Evolutionary conservation across 306 rosid genomes (phyloP).

Genomic region (Cucumis melo): DNA sequence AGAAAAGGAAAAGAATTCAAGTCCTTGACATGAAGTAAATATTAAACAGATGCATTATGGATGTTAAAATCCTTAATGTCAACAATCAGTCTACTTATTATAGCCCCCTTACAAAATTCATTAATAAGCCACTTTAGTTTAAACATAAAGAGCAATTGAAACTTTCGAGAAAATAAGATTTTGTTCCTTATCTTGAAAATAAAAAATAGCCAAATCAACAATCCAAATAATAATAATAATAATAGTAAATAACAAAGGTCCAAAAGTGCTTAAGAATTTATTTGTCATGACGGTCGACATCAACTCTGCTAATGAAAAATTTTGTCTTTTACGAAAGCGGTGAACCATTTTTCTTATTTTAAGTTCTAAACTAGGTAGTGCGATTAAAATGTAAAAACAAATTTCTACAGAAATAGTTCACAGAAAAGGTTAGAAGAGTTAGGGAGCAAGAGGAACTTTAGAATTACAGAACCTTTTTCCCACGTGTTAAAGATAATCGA

Average conservation of each 20-base stretch:
- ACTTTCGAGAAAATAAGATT: background rate
- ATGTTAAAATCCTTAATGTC: background rate
- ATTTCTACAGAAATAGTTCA: background rate
- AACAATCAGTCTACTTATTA: background rate
- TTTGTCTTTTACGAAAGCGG: background rate
- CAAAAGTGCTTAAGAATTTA: background rate
- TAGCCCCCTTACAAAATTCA: background rate
- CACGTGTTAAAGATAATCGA: slow-evolving; percentile 68
- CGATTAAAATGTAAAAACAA: background rate
- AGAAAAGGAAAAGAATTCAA: background rate
- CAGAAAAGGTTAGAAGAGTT: background rate
- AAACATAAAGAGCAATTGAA: background rate
- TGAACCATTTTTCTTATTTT: background rate
- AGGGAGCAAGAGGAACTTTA: background rate
- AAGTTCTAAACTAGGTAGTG: background rate
- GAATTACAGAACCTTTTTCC: slow-evolving; percentile 42
- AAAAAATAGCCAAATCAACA: background rate
- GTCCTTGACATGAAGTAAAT: background rate
- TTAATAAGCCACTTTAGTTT: background rate
- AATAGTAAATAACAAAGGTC: too few relatives aligned
- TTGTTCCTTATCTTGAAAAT: background rate
- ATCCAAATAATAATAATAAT: too few relatives aligned
- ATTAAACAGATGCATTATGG: background rate
- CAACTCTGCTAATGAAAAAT: background rate
- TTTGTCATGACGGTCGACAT: background rate